Evolutionary conservation across 352 stramenopile species (phyloP), one percentile per base, ranked within the genome.

Genomic region (Phytophthora crassamura): DNA sequence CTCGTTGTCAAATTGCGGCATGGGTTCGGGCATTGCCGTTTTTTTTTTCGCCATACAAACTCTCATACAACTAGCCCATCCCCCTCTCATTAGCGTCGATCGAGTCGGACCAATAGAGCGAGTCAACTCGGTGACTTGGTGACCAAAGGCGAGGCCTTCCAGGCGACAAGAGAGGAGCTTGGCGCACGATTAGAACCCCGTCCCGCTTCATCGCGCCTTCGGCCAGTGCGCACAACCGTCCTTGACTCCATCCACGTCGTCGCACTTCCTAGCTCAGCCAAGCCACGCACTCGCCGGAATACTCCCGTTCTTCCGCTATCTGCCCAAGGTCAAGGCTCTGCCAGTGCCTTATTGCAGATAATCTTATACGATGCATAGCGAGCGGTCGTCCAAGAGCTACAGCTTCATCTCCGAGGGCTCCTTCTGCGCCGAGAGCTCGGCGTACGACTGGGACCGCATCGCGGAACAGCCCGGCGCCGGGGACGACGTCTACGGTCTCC

Each of bases 401-500:
- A 89, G 80, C 67, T 92, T 92, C 66, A 92, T 92, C 69, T 92
- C 84, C 39, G 84, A 92, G 69, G 82, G 88, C 22, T 92, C 84
- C 49, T 92, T 92, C 65, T 62, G 60, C 20, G 76, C 68, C 28
- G 62, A 69, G 30, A 61, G 35, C 18, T 67, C 52, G n/a, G 66
- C 57, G 18, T 77, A 88, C 35, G 77, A 83, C 43, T 87, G 78
- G 74, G 72, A 76, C n/a, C 60, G 64, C 28, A 34, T 58, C 1
- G 64, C 62, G n/a, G 56, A 39, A 0, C 34, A 63, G 41, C 63
- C 57, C 36, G 65, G 46, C 8, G 45, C 48, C 6, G 59, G 48
- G 4, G 64, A 82, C 51, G 56, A 76, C 15, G 52, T 65, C 15
- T 70, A 65, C 10, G 59, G 68, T 0, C 65, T 74, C 8, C 45